Evolutionary conservation across 306 rosid species (phyloP).

Genomic region (Herpetospermum pedunculosum): DNA sequence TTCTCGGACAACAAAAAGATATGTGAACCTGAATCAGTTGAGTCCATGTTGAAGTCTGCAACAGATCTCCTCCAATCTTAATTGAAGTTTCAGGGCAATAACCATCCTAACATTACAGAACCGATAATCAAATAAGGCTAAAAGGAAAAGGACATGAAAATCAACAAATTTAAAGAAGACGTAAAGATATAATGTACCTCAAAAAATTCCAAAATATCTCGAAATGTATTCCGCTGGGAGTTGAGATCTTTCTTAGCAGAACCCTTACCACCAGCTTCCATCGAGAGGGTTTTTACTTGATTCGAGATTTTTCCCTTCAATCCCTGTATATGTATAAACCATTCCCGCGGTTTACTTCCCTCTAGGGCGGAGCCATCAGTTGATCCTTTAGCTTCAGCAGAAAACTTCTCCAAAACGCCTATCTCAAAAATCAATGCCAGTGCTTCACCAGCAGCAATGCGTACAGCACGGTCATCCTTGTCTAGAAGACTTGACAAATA

Average conservation of each 20-base stretch:
- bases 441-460: slow-evolving; percentile 95
- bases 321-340: slow-evolving; percentile 54
- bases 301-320: slow-evolving; percentile 62
- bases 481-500: slow-evolving; percentile 76
- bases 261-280: slow-evolving; percentile 91
- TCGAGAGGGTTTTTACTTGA: slow-evolving; percentile 63
- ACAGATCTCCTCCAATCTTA: slow-evolving; percentile 66
- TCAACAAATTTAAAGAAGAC: background rate
- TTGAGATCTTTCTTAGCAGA: slow-evolving; percentile 80
- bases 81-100: slow-evolving; percentile 58
- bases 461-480: slow-evolving; percentile 79
- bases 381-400: slow-evolving; percentile 28
- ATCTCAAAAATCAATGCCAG: slow-evolving; percentile 75
- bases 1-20: background rate
- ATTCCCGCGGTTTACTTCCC: slow-evolving; percentile 41
- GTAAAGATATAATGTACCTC: slow-evolving; percentile 36
- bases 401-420: slow-evolving; percentile 54
- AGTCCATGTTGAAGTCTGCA: slow-evolving; percentile 72
- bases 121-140: slow-evolving; percentile 14
- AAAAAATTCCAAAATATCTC: slow-evolving; percentile 61
- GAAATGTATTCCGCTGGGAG: slow-evolving; percentile 70
- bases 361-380: slow-evolving; percentile 29
- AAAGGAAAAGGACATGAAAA: background rate
- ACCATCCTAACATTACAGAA: slow-evolving; percentile 38
- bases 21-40: slow-evolving; percentile 60